A percentile compares a stretch with the other conserved stretches of the same genome.
phyloP scores from a whole-genome alignment of 2,329 filamentous ascomycete genomes.

The Colletotrichum viniferum region DNA sequence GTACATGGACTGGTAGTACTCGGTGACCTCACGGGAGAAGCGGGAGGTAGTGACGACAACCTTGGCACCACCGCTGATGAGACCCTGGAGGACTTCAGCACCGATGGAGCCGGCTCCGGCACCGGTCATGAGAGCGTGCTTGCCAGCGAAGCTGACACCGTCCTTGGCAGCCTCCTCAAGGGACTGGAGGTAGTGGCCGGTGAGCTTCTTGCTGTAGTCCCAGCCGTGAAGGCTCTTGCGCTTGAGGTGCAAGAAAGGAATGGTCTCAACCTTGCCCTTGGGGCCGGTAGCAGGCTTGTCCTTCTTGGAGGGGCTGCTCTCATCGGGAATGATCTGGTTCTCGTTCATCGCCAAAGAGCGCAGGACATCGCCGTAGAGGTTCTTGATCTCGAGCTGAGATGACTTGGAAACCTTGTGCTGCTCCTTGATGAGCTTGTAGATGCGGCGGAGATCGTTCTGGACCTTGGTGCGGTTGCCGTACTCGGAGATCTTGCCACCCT shows the following conservation, averaged over 20 bases:
- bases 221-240: slow-evolving; percentile 91
- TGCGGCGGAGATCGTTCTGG: slow-evolving; percentile 90
- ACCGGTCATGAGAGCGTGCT: slow-evolving; percentile 97
- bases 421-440: slow-evolving; percentile 98
- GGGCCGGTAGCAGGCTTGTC: slow-evolving; percentile 61
- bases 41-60: slow-evolving; percentile 96
- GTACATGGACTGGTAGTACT: slow-evolving; percentile 99
- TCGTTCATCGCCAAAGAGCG: slow-evolving; percentile 97
- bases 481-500: slow-evolving; percentile 97
- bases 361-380: slow-evolving; percentile 90
- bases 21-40: slow-evolving; percentile 95
- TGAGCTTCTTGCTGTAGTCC: slow-evolving; percentile 99
- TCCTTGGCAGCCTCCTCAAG: slow-evolving; percentile 85
- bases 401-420: slow-evolving; percentile 98
- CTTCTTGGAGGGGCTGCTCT: slow-evolving; percentile 45
- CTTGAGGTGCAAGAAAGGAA: slow-evolving; percentile 97
- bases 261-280: slow-evolving; percentile 95
- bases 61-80: slow-evolving; percentile 96
- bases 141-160: slow-evolving; percentile 91
- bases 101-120: slow-evolving; percentile 97
- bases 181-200: slow-evolving; percentile 88
- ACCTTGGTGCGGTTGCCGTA: slow-evolving; percentile 99
- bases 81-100: slow-evolving; percentile 92
- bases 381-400: slow-evolving; percentile 95
- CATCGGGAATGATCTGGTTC: slow-evolving; percentile 92